Percentiles rank a stretch among this genome's conserved stretches.
These are phyloP conservation scores for Chaetoscypha palmicola DNA, from an alignment of 2,329 filamentous ascomycete genomes.

Conservation along the genomic window DNA sequence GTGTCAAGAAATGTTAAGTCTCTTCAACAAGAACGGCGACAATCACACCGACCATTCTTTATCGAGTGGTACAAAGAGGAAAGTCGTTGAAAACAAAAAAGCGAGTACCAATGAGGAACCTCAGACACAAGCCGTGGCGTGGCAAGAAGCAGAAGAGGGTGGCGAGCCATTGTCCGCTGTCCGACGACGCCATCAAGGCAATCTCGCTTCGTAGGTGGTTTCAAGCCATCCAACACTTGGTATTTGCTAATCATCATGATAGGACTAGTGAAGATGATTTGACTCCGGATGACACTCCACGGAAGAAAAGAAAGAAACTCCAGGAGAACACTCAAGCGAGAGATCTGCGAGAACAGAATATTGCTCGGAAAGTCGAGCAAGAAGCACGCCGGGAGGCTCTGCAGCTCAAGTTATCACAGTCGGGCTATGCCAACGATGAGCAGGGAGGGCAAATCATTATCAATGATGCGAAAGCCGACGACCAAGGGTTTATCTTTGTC, in stretches of 20 bases:
- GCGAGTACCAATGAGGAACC: background rate
- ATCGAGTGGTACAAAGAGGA: background rate
- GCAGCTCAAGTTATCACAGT: conserved; percentile 39
- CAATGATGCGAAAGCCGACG: conserved; percentile 57
- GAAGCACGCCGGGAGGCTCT: conserved; percentile 43
- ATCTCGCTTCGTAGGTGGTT: conserved; percentile 12
- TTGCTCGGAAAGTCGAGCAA: conserved; percentile 46
- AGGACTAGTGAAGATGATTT: conserved; percentile 11
- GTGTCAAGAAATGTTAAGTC: background rate
- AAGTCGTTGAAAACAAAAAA: background rate
- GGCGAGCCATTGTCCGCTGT: conserved; percentile 32
- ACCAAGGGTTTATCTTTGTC: conserved; percentile 56
- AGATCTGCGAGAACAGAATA: conserved; percentile 48
- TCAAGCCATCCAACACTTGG: too few species aligned
- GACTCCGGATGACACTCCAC: conserved; percentile 10
- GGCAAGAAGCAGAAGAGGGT: conserved; percentile 7
- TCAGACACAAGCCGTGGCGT: background rate
- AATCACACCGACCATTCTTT: background rate
- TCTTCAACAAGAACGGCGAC: background rate
- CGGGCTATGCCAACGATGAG: conserved; percentile 38
- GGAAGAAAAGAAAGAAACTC: conserved; percentile 33
- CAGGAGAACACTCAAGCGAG: conserved; percentile 39
- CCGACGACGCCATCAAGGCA: conserved; percentile 31
- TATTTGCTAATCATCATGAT: background rate
- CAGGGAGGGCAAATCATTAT: conserved; percentile 48